Evolutionary conservation across 2,329 filamentous ascomycete genomes (phyloP).

Genomic region (Diaporthe humulicola): DNA sequence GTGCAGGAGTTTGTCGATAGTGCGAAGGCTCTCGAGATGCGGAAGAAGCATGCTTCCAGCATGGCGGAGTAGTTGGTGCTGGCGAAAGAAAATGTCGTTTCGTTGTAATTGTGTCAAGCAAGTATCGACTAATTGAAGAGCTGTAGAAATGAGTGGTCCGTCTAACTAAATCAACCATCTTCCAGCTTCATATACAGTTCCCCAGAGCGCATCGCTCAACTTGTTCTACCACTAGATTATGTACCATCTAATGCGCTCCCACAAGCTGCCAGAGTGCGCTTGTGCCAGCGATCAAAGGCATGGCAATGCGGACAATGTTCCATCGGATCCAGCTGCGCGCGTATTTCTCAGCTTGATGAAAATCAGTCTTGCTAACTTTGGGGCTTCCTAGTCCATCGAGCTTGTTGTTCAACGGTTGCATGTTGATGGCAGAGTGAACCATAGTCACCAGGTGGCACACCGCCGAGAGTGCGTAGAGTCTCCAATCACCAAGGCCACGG

Average conservation of each 20-base stretch:
- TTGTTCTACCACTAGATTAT: not conserved
- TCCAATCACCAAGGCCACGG: not conserved
- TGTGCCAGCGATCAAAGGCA: constrained; percentile 4
- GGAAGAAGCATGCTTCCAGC: not conserved
- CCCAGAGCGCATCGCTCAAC: too few species aligned
- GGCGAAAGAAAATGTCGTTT: not conserved
- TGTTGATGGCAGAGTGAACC: constrained; percentile 3
- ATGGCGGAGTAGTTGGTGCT: not conserved
- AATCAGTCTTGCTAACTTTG: not conserved
- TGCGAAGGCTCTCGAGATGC: not conserved
- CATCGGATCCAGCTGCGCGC: not conserved
- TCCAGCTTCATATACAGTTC: not conserved
- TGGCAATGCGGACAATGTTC: not conserved
- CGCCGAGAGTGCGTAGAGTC: constrained; percentile 9
- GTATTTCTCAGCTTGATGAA: not conserved
- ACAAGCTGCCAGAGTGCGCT: constrained; percentile 19
- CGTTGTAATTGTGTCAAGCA: not conserved
- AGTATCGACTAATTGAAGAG: not conserved
- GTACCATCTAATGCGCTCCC: not conserved
- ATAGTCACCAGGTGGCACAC: constrained; percentile 2
- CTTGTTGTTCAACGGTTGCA: not conserved
- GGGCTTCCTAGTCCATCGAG: not conserved
- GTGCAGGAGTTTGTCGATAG: not conserved
- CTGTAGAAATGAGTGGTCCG: not conserved
- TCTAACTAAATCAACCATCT: not conserved